Evolutionary conservation across 2,329 filamentous ascomycete species (phyloP).

Genomic region (Penicillium occitanis): DNA sequence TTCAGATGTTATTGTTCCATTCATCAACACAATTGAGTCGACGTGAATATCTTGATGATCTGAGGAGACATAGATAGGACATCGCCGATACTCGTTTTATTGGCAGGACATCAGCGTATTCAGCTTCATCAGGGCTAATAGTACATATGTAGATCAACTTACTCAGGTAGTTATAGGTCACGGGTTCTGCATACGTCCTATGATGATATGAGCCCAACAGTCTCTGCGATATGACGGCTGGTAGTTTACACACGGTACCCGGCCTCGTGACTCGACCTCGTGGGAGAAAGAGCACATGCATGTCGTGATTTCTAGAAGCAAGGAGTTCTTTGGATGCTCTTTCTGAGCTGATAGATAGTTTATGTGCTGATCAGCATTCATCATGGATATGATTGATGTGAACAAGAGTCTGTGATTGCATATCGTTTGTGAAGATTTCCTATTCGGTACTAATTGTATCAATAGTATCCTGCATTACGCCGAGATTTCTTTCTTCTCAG

Average conservation of each 20-base stretch:
- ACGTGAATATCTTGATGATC: neutral
- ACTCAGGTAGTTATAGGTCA: neutral
- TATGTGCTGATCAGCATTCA: neutral
- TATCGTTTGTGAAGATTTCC: neutral
- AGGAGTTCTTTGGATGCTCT: neutral
- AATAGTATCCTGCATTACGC: neutral
- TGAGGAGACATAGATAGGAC: neutral
- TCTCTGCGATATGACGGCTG: neutral
- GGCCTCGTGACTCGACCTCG: conserved; percentile 7
- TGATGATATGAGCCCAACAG: neutral
- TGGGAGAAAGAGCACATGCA: conserved; percentile 6
- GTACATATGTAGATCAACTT: neutral
- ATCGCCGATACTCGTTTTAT: neutral
- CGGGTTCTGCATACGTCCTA: conserved; percentile 1
- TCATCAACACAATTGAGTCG: neutral
- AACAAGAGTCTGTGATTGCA: neutral
- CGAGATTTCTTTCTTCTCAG: neutral
- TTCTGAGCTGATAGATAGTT: neutral
- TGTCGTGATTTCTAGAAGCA: conserved; percentile 7
- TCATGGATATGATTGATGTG: conserved; percentile 4
- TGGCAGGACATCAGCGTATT: neutral
- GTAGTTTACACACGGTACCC: conserved; percentile 4
- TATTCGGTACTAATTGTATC: neutral
- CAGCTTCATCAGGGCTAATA: neutral
- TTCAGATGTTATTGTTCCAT: neutral